Base-by-base conservation (phyloP, 1,139 yeast species). In the Blastobotrys aristatus region DNA sequence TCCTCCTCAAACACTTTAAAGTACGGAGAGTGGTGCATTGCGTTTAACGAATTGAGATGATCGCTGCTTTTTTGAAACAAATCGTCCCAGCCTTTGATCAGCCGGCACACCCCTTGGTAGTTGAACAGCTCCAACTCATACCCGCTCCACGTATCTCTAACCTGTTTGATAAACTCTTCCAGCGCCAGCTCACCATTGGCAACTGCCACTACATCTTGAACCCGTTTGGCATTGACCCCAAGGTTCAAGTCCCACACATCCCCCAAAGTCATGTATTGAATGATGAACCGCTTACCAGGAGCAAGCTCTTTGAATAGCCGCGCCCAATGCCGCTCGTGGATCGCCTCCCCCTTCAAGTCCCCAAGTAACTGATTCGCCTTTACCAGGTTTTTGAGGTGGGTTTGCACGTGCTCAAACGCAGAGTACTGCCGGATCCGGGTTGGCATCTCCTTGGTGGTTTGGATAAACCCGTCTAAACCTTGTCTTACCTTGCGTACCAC, bases 111-210 rank as follows among this genome's bases (percentile, higher is more conserved):
- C 38, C 73, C 71, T 47, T 76, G 74, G 59, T 76, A 84, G 34
- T 72, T 73, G 57, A 80, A 80, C 30, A 76, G 69, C 20, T 80
- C 84, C 50, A 86, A 76, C 0, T 74, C 62, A 21, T 70, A 67
- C 0, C 62, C 58, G 8, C 59, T 43, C 75, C 75, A 72, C 11
- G 62, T 58, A 2, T 60, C 65, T 11, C 62, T 56, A 11, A 90
- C 77, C 6, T 67, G 62, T 1, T 56, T 57, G 21, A 84, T 60
- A 11, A 80, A 76, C 16, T 75, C 78, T 52, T 84, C 88, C 6
- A 92, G 68, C 0, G 78, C 72, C 50, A 75, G 71, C 59, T 92
- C 97, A 20, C 87, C 84, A 51, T 77, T 78, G 0, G 97, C 97
- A 53, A 76, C 79, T 1, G 72, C 70, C 3, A 87, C 58, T 0